Percentiles rank a stretch among this genome's conserved stretches.
Evolutionary conservation across 371 early-diverging fungal species (phyloP).

Genomic region (Rhizopus delemar): DNA sequence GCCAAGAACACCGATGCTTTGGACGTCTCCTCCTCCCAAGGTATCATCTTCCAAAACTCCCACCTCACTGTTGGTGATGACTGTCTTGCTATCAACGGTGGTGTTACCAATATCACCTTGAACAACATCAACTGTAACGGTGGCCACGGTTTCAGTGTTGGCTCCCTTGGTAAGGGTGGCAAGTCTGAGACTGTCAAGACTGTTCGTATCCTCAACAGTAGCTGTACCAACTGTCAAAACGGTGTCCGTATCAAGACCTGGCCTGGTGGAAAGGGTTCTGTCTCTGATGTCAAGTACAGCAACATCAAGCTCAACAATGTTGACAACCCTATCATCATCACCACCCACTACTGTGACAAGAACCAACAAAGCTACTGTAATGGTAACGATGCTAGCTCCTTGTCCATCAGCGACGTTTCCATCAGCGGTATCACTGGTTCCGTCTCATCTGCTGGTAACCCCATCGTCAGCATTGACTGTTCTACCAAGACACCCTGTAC

Average conservation of each 20-base stretch:
- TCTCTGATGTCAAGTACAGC: constrained; percentile 28
- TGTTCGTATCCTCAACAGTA: constrained; percentile 24
- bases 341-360: constrained; percentile 40
- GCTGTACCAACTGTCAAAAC: constrained; percentile 39
- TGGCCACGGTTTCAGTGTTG: constrained; percentile 42
- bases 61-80: constrained; percentile 34
- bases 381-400: constrained; percentile 22
- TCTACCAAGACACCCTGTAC: too few species aligned
- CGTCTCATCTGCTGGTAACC: constrained; percentile 10
- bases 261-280: constrained; percentile 37
- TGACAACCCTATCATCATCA: constrained; percentile 37
- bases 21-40: constrained; percentile 32
- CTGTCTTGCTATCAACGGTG: constrained; percentile 36
- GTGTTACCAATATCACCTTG: constrained; percentile 28
- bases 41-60: constrained; percentile 24
- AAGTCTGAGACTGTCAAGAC: constrained; percentile 24
- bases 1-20: constrained; percentile 41
- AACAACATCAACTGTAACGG: constrained; percentile 26
- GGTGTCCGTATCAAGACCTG: constrained; percentile 46
- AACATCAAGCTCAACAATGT: constrained; percentile 22
- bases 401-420: constrained; percentile 28
- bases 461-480: constrained; percentile 15
- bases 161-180: constrained; percentile 39
- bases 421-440: constrained; percentile 29
- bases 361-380: constrained; percentile 27